These are phyloP conservation scores for Fusarium torulosum DNA, from an alignment of 2,329 filamentous ascomycete species.

Conservation along the genomic window DNA sequence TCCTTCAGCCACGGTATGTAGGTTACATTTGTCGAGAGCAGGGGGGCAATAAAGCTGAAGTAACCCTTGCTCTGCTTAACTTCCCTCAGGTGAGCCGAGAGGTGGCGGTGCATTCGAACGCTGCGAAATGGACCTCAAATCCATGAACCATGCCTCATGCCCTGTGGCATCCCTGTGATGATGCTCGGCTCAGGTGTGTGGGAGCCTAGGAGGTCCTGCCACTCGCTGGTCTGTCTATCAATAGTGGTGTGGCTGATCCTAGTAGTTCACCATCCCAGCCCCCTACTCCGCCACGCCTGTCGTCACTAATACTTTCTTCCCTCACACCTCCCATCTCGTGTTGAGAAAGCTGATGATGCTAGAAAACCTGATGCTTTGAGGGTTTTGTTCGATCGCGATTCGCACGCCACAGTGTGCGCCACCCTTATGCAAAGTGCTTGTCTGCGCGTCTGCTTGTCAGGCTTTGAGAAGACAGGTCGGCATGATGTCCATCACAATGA, in stretches of 20 bases:
- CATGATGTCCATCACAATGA: constrained; percentile 14
- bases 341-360: constrained; percentile 25
- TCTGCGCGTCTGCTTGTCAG: constrained; percentile 31
- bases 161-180: constrained; percentile 33
- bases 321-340: constrained; percentile 24
- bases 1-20: constrained; percentile 6
- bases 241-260: constrained; percentile 43
- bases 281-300: constrained; percentile 40
- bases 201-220: constrained; percentile 24
- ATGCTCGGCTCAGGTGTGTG: constrained; percentile 27
- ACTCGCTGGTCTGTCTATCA: constrained; percentile 22
- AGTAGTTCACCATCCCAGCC: constrained; percentile 27
- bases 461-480: constrained; percentile 7
- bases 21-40: constrained; percentile 10
- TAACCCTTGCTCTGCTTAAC: constrained; percentile 37
- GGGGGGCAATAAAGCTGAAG: constrained; percentile 30
- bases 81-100: constrained; percentile 42
- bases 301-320: constrained; percentile 24
- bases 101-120: constrained; percentile 39
- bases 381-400: constrained; percentile 26
- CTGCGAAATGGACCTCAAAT: constrained; percentile 19
- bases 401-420: constrained; percentile 42
- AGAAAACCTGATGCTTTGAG: constrained; percentile 27
- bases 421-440: constrained; percentile 36
- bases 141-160: constrained; percentile 25